These are phyloP conservation scores for Bretziella fagacearum DNA, from an alignment of 2,329 filamentous ascomycete genomes.

Conservation along the genomic window DNA sequence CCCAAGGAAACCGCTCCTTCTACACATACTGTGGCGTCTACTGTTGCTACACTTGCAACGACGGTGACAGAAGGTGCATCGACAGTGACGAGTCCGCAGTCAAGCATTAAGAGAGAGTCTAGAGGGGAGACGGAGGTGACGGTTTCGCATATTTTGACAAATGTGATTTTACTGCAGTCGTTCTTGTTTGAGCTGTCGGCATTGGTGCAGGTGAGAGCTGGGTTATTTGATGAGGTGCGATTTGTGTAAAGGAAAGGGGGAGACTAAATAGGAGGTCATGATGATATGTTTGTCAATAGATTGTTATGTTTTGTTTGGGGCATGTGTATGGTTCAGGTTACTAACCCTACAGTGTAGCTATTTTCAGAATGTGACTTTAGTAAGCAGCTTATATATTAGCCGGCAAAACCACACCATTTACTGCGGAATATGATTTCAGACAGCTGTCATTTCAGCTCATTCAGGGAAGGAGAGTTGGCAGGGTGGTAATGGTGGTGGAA, in stretches of 20 bases:
- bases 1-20: conserved; percentile 16
- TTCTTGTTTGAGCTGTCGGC: conserved; percentile 65
- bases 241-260: conserved; percentile 26
- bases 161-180: conserved; percentile 61
- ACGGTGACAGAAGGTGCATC: neutral
- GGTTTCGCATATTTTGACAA: conserved; percentile 64
- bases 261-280: neutral
- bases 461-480: too few species aligned
- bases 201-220: conserved; percentile 56
- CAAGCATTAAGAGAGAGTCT: conserved; percentile 17
- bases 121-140: conserved; percentile 33
- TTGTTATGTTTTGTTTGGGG: neutral
- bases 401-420: too few species aligned
- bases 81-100: conserved; percentile 16
- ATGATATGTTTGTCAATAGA: neutral
- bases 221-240: conserved; percentile 58
- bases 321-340: too few species aligned
- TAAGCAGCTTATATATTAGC: too few species aligned
- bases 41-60: neutral
- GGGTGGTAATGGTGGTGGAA: too few species aligned
- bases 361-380: too few species aligned
- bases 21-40: conserved; percentile 15
- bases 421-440: too few species aligned
- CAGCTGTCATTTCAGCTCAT: too few species aligned
- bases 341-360: too few species aligned